Percentiles rank a stretch among this genome's conserved stretches.
Evolutionary conservation across 371 early-diverging fungal species (phyloP).

Genomic region (Mucor sp.): DNA sequence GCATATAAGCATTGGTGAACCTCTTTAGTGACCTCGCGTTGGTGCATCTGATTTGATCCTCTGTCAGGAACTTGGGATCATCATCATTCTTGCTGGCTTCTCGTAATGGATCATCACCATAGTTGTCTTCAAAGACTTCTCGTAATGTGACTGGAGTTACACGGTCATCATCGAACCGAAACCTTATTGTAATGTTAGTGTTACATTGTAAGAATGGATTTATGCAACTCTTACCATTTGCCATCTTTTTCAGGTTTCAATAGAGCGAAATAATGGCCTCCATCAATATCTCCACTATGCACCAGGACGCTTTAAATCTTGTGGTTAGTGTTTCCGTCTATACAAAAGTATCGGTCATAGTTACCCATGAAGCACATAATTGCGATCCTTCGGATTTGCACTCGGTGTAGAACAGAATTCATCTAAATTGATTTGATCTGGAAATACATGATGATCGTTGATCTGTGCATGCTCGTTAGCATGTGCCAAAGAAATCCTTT

Average conservation of each 20-base stretch:
- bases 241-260: slow-evolving; percentile 81
- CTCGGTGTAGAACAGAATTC: slow-evolving; percentile 67
- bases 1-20: slow-evolving; percentile 81
- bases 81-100: slow-evolving; percentile 7
- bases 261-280: slow-evolving; percentile 98
- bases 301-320: slow-evolving; percentile 79
- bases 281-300: slow-evolving; percentile 93
- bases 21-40: slow-evolving; percentile 20
- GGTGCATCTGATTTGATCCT: slow-evolving; percentile 18
- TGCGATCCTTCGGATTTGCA: slow-evolving; percentile 7
- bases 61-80: slow-evolving; percentile 6
- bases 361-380: slow-evolving; percentile 81
- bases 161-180: slow-evolving; percentile 96
- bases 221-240: slow-evolving; percentile 61
- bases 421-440: slow-evolving; percentile 83
- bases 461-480: slow-evolving; percentile 51
- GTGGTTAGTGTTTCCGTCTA: not conserved
- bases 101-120: slow-evolving; percentile 76
- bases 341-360: not conserved
- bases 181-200: slow-evolving; percentile 35
- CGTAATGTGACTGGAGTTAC: slow-evolving; percentile 82
- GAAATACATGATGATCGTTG: slow-evolving; percentile 97
- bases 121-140: slow-evolving; percentile 96
- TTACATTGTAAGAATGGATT: not conserved
- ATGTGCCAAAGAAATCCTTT: not conserved